Conservation (phyloP, 140 eudicot genomes). For the Erigeron philadelphicus region DNA sequence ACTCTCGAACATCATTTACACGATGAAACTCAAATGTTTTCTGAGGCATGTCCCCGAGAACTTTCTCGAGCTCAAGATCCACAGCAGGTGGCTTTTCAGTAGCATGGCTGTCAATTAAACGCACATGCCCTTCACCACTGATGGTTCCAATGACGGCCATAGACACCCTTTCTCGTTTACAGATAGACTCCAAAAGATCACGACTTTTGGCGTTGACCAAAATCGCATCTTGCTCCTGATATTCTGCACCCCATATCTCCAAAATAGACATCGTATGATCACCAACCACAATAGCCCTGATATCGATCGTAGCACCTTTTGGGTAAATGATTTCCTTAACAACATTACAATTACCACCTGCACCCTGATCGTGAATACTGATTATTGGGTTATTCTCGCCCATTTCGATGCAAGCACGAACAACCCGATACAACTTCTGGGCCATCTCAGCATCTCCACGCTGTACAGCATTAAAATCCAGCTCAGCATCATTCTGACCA, state of each 20-base stretch:
- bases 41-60: conserved; percentile 95
- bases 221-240: conserved; percentile 96
- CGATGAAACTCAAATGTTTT: conserved; percentile 82
- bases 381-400: conserved; percentile 81
- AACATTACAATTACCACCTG: conserved; percentile 95
- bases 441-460: conserved; percentile 99
- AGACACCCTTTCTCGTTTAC: conserved; percentile 80
- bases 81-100: conserved; percentile 68
- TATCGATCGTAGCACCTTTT: conserved; percentile 78
- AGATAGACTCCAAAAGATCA: conserved; percentile 53
- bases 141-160: conserved; percentile 87
- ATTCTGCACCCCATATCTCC: conserved; percentile 99
- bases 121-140: conserved; percentile 62
- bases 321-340: conserved; percentile 93
- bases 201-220: conserved; percentile 73
- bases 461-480: conserved; percentile 87
- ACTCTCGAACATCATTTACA: conserved; percentile 33
- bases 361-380: conserved; percentile 95
- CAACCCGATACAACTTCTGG: conserved; percentile 79
- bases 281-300: conserved; percentile 85
- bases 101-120: conserved; percentile 61
- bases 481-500: conserved; percentile 92
- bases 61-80: conserved; percentile 96
- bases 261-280: conserved; percentile 91
- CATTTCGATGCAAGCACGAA: conserved; percentile 94